Evolutionary conservation across 2,329 filamentous ascomycete genomes (phyloP).

Genomic region (Penicillium griseofulvum): DNA sequence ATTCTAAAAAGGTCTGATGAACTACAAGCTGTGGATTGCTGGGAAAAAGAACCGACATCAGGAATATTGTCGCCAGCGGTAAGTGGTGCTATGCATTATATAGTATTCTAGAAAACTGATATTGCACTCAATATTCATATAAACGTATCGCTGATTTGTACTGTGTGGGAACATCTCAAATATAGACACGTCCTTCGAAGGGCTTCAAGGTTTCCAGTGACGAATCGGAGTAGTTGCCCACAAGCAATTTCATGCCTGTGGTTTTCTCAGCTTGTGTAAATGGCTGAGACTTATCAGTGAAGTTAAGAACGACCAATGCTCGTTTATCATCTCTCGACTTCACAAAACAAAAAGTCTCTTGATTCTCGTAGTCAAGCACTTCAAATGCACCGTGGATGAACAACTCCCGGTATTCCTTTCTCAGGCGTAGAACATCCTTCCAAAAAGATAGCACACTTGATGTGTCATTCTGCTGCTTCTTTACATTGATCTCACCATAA

Average conservation of each 20-base stretch:
- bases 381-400: constrained; percentile 42
- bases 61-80: not conserved
- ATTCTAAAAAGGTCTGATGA: not conserved
- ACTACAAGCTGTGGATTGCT: not conserved
- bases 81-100: not conserved
- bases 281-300: constrained; percentile 12
- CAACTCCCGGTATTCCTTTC: constrained; percentile 57
- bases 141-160: not conserved
- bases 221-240: constrained; percentile 16
- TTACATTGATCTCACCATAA: constrained; percentile 45
- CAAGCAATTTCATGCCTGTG: constrained; percentile 17
- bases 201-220: constrained; percentile 9
- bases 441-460: constrained; percentile 59
- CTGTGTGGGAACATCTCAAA: not conserved
- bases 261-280: constrained; percentile 5
- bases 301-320: constrained; percentile 22
- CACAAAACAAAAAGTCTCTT: constrained; percentile 22
- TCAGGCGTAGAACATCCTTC: constrained; percentile 52
- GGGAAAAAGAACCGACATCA: not conserved
- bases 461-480: constrained; percentile 49
- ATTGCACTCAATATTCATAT: not conserved
- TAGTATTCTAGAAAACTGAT: not conserved
- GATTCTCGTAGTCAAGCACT: constrained; percentile 20
- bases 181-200: constrained; percentile 24
- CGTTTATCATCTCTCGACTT: constrained; percentile 16